Evolutionary conservation across 2,329 filamentous ascomycete species (phyloP), one percentile per base, ranked within the genome.

Genomic region (Epicoccum sorghinum): DNA sequence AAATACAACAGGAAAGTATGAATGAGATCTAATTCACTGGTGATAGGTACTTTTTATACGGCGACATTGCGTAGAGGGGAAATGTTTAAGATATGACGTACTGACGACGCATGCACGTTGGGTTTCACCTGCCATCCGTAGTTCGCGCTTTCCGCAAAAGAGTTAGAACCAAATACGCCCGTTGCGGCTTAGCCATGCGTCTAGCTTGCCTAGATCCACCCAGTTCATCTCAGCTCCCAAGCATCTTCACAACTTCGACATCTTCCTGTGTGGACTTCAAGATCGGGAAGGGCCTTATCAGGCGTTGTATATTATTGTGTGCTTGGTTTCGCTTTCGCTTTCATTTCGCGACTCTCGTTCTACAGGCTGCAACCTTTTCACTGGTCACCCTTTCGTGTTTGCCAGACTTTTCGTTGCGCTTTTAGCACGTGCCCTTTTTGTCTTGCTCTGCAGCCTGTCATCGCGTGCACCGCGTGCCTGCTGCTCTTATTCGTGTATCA

Each of bases 71-170:
- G 55, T 37, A 52, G 47, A 56, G 47, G 47, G 47, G 52, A 51
- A 55, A 46, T 48, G 47, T 46, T 50, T 37, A 40, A 27, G 22
- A 18, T 14, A 48, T 56, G 53, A 56, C 53, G 53, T 56, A 52
- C 32, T 23, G 10, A 43, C 27, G 18, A 51, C 35, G 53, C 42
- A 9, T 52, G 25, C 48, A 29, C 8, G 7, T 35, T 44, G 9
- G 40, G 47, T 44, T 13, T 39, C 33, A 44, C 13, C 9, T 5
- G 47, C 7, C 36, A 29, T 12, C 48, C 14, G 48, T 52, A 52
- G 48, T 56, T 51, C 47, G 38, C 43, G 43, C 39, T 13, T 39
- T 43, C 32, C 43, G 29, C 29, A 42, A 18, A 24, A 33, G 10
- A 42, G 52, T 25, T 55, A 55, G 52, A 41, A 13, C 36, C 36